Evolutionary conservation across 495 filamentous ascomycete genomes (phyloP), one percentile per base, ranked within the genome.

Genomic region (Trichoderma virens): DNA sequence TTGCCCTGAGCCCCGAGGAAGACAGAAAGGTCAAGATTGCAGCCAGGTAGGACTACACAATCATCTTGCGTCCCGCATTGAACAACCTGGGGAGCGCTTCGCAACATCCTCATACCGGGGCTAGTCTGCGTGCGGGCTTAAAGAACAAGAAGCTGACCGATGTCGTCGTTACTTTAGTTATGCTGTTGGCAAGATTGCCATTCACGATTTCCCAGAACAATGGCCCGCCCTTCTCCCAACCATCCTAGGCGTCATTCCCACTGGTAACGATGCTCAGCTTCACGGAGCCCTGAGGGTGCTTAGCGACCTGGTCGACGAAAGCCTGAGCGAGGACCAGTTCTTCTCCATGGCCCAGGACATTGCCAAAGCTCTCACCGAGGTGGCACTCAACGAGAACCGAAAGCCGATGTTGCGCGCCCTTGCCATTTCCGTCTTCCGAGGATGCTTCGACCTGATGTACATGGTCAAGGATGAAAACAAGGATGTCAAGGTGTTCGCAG

Each of bases 171-270:
- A 30, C 34, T 14, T 27, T 69, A 85, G 93, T 72, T 89, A 88
- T 70, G 90, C 90, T n/a, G 91, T 97, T 62, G 92, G 90, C 80
- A 97, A 97, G 78, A 96, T 98, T 67, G 94, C 95, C 62, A 88
- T 86, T 64, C 84, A 86, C 70, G 94, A 98, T 77, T 98, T 93
- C 72, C 94, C 94, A 23, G 90, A 96, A 59, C 83, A 92, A 72
- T 98, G 94, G 94, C 90, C 91, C 1, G 84, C 85, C 62, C 83
- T 98, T 9, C 85, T 98, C 16, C 90, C 89, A 11, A 85, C 85
- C 30, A 79, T 98, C 34, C 82, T 98, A 62, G 85, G 86, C 30
- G 79, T 91, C 34, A 90, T 98, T 71, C 79, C 85, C 47, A 81
- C 79, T 62, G 90, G 89, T 27, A 85, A 79, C 64, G 88, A 92